Evolutionary conservation across 2,329 filamentous ascomycete genomes (phyloP), one percentile per base, ranked within the genome.

Genomic region (Thielaviopsis cerberus): DNA sequence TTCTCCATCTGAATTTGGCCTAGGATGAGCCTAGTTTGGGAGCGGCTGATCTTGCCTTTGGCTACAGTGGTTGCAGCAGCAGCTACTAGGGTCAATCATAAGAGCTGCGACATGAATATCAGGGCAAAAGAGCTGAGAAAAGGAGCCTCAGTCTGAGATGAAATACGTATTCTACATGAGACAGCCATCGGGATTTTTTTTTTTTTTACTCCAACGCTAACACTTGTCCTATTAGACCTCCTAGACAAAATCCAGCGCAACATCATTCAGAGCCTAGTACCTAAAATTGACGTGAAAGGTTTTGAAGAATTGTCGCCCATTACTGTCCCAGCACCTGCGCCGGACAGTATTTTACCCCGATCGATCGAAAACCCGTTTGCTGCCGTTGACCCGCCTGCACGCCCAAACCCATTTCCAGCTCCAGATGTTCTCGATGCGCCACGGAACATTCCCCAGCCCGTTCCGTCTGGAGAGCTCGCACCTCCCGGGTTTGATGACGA

Each of bases 401-500:
- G 57, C 2, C 61, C 57, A n/a, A 58, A 55, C 48, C 84, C 83
- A 1, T 57, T 54, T 30, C 50, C 74, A 74, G 30, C 37, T 7
- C 51, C 51, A 6, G 56, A 58, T 17, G n/a, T 57, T 23, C 48
- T 59, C 8, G 53, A 55, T n/a, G 27, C 41, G 8, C 51, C 51
- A 7, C 54, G 51, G 17, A 60, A 57, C 7, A 23, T 52, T 20
- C 41, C 55, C 22, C 86, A 24, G 11, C 53, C 86, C 1, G 66
- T 81, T 17, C 89, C 90, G 0, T 71, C 77, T 0, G 82, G 76
- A 10, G 86, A 90, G 63, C 89, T 94, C 63, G 81, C 85, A 0
- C 90, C 91, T 0, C 92, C 92, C 0, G 88, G 81, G 22, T 97
- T 97, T 63, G 92, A 97, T 63, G 91, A 98, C 67, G 89, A 96